A percentile compares a stretch with the other conserved stretches of the same genome.
These are phyloP conservation scores for Alternaria sp. DNA, from an alignment of 2,329 filamentous ascomycete species.

Conservation along the genomic window DNA sequence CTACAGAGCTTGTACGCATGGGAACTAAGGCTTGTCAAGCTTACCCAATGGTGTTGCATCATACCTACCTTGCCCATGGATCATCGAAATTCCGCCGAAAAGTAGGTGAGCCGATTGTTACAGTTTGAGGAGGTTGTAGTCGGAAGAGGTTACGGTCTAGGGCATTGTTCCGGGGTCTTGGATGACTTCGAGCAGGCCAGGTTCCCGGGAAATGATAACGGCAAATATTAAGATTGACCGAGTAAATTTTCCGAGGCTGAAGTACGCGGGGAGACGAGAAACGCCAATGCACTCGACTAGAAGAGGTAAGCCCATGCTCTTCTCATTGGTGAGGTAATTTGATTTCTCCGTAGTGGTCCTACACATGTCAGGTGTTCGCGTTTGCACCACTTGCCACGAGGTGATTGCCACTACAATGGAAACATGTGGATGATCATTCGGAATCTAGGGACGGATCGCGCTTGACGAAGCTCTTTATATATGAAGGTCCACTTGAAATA, in stretches of 20 bases:
- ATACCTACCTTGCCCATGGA: background rate
- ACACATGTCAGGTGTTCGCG: slow-evolving; percentile 3
- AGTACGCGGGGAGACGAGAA: slow-evolving; percentile 8
- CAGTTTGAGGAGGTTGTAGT: background rate
- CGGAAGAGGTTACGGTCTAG: background rate
- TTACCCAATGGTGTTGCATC: background rate
- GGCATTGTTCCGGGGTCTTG: background rate
- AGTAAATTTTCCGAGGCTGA: slow-evolving; percentile 6
- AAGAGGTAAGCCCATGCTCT: background rate
- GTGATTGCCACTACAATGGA: background rate
- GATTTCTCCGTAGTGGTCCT: background rate
- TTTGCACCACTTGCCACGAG: background rate
- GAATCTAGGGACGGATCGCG: slow-evolving; percentile 14
- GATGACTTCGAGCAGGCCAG: background rate
- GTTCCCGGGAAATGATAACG: background rate
- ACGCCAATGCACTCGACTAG: slow-evolving; percentile 1
- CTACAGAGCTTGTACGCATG: background rate
- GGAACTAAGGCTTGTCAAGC: background rate
- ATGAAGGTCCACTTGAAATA: slow-evolving; percentile 5
- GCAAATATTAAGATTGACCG: slow-evolving; percentile 4
- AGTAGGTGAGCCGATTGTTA: background rate
- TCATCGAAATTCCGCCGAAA: background rate
- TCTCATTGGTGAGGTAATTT: slow-evolving; percentile 8
- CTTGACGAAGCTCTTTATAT: slow-evolving; percentile 1
- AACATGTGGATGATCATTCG: background rate